Conservation (phyloP, 768 basidiomycete genomes). For the Agaricus sinodeliciosus region DNA sequence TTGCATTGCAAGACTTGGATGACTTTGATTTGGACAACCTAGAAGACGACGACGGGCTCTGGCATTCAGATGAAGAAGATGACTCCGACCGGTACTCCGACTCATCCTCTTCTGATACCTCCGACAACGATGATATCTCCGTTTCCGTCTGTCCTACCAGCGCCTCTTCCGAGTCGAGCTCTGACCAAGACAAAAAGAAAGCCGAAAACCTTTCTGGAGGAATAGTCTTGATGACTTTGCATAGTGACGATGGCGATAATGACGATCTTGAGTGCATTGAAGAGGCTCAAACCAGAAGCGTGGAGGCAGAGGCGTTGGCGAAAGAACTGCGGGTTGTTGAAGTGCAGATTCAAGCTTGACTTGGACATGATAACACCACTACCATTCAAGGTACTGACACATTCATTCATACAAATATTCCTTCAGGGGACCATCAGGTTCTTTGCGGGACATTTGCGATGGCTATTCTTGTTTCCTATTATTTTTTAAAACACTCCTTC, state of each 20-base stretch:
- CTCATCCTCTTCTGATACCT: conserved; percentile 1
- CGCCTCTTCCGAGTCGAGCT: background rate
- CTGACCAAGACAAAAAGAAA: background rate
- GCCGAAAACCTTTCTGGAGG: background rate
- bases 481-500: background rate
- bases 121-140: background rate
- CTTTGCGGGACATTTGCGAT: background rate
- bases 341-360: conserved; percentile 7
- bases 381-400: background rate
- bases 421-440: background rate
- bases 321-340: background rate
- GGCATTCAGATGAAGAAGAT: background rate
- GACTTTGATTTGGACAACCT: conserved; percentile 4
- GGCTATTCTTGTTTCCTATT: background rate
- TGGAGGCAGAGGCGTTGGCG: conserved; percentile 1
- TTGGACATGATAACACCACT: background rate
- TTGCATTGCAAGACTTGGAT: background rate
- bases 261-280: background rate
- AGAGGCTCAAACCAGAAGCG: background rate
- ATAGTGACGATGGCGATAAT: background rate
- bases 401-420: background rate
- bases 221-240: conserved; percentile 7
- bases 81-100: background rate
- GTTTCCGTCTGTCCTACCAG: background rate
- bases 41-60: conserved; percentile 3